Evolutionary conservation across 2,329 filamentous ascomycete species (phyloP), one percentile per base, ranked within the genome.

Genomic region (Chaetomium strumarium): DNA sequence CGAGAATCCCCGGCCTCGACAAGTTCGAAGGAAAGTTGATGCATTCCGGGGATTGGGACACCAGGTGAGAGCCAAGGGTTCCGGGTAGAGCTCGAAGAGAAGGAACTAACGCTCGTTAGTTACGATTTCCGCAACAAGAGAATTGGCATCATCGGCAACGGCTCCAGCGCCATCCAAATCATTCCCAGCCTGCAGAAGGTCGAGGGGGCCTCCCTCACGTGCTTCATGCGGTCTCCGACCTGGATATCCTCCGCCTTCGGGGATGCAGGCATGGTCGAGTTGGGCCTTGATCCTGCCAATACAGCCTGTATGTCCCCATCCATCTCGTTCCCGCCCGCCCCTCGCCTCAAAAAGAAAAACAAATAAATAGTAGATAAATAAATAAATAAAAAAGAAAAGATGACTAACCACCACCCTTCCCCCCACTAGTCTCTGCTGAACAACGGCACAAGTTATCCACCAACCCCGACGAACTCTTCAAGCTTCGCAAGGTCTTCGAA

Each of bases 81-180:
- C 33, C n/a, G 4, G 10, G 9, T 10, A 11, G 7, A 13, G 14
- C 34, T 16, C 2, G 7, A n/a, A 14, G n/a, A n/a, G 7, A 20
- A n/a, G 7, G 11, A 52, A 34, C 41, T 24, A 4, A 37, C 11
- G 5, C 6, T 49, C 13, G 16, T 40, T 39, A 74, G 70, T 19
- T 76, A 72, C 56, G 72, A 77, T 59, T 75, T 76, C 46, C 67
- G 59, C 39, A 69, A 72, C 55, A 79, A 79, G 63, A 66, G 66
- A 49, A 66, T 80, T 14, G 76, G 72, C 8, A 64, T 80, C 5
- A 73, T 80, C 42, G 77, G 77, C n/a, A 75, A 74, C 50, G 77
- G 77, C 12, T 75, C 74, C 17, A 77, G 74, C 56, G 71, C 70
- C 1, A 78, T 79, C 55, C 77, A 80, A 54, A 79, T 80, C 49